Conservation (phyloP, 129 eudicot genomes). For the Gnaphalium uliginosum region DNA sequence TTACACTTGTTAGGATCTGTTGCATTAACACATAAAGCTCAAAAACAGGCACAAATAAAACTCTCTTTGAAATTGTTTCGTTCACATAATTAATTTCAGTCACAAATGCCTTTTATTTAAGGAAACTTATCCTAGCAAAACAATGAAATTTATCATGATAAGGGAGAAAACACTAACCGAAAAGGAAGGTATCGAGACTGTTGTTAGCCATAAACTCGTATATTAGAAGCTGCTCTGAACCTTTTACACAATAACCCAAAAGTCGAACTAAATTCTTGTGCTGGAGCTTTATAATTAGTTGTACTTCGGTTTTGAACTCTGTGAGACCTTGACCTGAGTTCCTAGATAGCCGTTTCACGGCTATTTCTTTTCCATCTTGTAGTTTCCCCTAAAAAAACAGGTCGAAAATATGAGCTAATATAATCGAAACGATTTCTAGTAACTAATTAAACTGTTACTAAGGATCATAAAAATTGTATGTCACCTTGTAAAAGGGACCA, state of each 20-base stretch:
- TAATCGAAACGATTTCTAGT: background rate
- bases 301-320: slow-evolving; percentile 58
- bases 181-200: slow-evolving; percentile 49
- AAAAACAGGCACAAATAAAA: background rate
- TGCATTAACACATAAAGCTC: background rate
- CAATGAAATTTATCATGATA: background rate
- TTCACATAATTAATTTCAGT: background rate
- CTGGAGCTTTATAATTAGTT: slow-evolving; percentile 44
- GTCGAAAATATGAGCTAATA: background rate
- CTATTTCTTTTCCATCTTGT: slow-evolving; percentile 44
- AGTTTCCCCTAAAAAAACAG: slow-evolving; percentile 23
- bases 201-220: slow-evolving; percentile 55
- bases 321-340: slow-evolving; percentile 51
- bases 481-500: slow-evolving; percentile 55
- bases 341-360: slow-evolving; percentile 48
- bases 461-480: background rate
- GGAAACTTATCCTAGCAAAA: background rate
- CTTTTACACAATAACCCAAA: slow-evolving; percentile 45
- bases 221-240: slow-evolving; percentile 49
- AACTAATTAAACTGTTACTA: too few species aligned
- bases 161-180: slow-evolving; percentile 29
- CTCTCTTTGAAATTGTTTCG: background rate
- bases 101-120: background rate
- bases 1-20: slow-evolving; percentile 41
- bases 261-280: slow-evolving; percentile 50